Evolutionary conservation across 2,329 filamentous ascomycete genomes (phyloP).

Genomic region (Tolypocladium sp.): DNA sequence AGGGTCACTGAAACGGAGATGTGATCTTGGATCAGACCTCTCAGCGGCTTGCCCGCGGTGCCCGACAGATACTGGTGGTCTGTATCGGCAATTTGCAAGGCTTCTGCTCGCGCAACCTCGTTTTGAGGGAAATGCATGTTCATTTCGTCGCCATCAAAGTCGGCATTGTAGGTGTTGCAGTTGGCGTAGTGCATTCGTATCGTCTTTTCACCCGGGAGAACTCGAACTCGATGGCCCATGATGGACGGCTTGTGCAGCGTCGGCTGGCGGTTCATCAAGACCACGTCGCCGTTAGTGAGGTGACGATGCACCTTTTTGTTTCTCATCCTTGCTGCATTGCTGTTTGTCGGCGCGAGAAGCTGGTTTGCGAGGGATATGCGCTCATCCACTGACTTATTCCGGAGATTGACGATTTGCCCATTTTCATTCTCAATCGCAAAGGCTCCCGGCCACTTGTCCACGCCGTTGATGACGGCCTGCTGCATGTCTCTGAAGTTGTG

Average conservation of each 20-base stretch:
- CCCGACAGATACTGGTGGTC: slow-evolving; percentile 95
- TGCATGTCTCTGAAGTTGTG: slow-evolving; percentile 96
- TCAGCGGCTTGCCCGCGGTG: slow-evolving; percentile 84
- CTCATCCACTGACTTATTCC: slow-evolving; percentile 81
- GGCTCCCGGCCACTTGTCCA: slow-evolving; percentile 89
- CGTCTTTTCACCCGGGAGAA: slow-evolving; percentile 89
- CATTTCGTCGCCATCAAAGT: slow-evolving; percentile 99
- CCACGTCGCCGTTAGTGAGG: slow-evolving; percentile 91
- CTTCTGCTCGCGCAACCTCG: slow-evolving; percentile 86
- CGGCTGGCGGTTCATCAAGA: slow-evolving; percentile 97
- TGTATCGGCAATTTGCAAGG: slow-evolving; percentile 86
- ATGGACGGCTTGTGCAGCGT: slow-evolving; percentile 98
- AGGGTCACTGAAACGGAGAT: slow-evolving; percentile 89
- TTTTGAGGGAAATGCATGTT: slow-evolving; percentile 99
- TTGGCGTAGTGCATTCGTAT: slow-evolving; percentile 99
- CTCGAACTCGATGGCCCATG: slow-evolving; percentile 92
- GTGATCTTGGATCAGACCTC: slow-evolving; percentile 97
- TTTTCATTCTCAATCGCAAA: slow-evolving; percentile 93
- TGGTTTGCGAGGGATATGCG: slow-evolving; percentile 86
- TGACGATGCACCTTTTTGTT: slow-evolving; percentile 97
- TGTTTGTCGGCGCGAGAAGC: slow-evolving; percentile 74
- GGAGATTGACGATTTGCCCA: slow-evolving; percentile 80
- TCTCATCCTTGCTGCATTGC: slow-evolving; percentile 61
- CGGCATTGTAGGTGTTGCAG: slow-evolving; percentile 98
- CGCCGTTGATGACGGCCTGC: slow-evolving; percentile 90